These are phyloP conservation scores for Parsonsia alboflavescens DNA, from an alignment of 257 asterid genomes.

Conservation along the genomic window DNA sequence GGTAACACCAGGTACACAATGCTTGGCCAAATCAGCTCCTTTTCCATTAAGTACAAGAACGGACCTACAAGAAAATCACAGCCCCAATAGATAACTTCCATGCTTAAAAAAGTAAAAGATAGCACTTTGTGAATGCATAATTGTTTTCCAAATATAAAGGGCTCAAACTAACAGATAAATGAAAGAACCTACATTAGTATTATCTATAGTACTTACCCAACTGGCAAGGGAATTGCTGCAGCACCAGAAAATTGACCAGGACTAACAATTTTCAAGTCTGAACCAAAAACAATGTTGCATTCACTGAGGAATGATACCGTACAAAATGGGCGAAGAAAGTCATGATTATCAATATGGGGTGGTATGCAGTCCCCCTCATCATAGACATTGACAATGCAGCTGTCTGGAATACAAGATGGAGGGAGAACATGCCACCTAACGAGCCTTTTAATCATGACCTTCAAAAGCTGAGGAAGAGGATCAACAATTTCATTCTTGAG, in stretches of 20 bases:
- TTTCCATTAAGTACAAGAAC: conserved; percentile 44
- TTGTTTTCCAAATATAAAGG: background rate
- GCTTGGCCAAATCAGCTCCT: conserved; percentile 48
- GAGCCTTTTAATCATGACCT: conserved; percentile 41
- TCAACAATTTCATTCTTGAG: conserved; percentile 30
- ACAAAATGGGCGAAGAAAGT: conserved; percentile 41
- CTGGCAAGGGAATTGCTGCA: conserved; percentile 31
- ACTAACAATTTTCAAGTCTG: conserved; percentile 29
- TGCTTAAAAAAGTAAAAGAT: background rate
- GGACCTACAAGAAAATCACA: conserved; percentile 29
- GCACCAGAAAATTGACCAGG: conserved; percentile 39
- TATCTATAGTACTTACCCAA: conserved; percentile 31
- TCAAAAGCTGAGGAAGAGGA: conserved; percentile 38
- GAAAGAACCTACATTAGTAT: background rate
- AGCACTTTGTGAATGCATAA: background rate
- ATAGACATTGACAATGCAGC: conserved; percentile 41
- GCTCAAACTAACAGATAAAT: no score
- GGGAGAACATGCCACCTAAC: conserved; percentile 45
- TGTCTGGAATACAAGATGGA: conserved; percentile 41
- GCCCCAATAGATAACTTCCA: background rate
- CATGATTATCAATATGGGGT: conserved; percentile 48
- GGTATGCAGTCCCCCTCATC: conserved; percentile 47
- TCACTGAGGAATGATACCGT: conserved; percentile 44
- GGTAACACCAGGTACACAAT: conserved; percentile 44
- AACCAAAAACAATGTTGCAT: conserved; percentile 37